Base-by-base conservation (phyloP, 176 grass and related monocot species). In the Carex kokanica region DNA sequence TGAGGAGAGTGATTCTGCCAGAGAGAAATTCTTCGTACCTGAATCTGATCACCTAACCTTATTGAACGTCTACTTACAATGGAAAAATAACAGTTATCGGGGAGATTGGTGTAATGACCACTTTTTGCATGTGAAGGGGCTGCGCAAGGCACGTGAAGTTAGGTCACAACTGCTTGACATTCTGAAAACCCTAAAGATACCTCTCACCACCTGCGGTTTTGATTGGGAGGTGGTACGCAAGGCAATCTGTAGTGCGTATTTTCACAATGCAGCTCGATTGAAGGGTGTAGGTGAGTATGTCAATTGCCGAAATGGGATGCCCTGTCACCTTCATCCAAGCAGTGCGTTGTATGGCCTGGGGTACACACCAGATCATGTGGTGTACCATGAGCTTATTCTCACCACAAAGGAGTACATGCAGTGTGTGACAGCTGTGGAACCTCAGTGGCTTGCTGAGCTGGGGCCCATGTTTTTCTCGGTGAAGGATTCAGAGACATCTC, bases 321-420 rank as follows among this genome's bases (percentile, higher is more conserved):
- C 95, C 6, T 94, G 92, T 62, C 95, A 98, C 79, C 82, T 98
- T 68, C 95, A 98, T 66, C 95, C 95, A 13, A 98, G 95, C 87
- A 94, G 92, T 47, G 95, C 95, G 0, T 86, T 98, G 38, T 98
- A 97, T 7, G 94, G 94, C 25, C 88, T 94, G 1, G 94, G 94
- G 17, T 97, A 97, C 64, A 92, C 94, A 18, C 94, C 94, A 4
- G 94, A 97, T 85, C 86, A 97, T 6, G 90, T 93, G 0, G 95
- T 98, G 52, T 98, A 98, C 79, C 95, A 98, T 0, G 95, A 99
- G 67, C 93, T 99, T 57, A 87, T 99, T 40, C 93, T 99, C 40
- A 95, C 96, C 3, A 90, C 93, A 21, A 99, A 99, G 77, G 96
- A 99, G 83, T 99, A 99, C 66, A 99, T 99, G 96, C 96, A 99